Base-by-base conservation (phyloP, 148 eudicot species). In the Vaccinium myrtillus region DNA sequence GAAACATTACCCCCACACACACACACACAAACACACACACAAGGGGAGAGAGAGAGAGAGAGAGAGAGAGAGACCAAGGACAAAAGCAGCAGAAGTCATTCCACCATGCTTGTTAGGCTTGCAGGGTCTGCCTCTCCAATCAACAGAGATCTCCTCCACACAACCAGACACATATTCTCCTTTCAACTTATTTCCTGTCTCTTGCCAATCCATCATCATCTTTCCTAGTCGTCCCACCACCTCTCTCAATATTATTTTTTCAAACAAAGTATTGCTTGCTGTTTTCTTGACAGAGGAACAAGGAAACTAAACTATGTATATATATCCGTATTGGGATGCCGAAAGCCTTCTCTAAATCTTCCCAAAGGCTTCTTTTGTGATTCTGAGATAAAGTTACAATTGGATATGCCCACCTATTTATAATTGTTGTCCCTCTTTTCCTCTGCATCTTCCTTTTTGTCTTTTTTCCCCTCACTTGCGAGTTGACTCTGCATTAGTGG, bases 121-220 rank as follows among this genome's bases (percentile, higher is more conserved):
- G 88, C 89, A 89, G 23, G 88, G 87, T 78, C 89, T 86, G 61
- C 88, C 86, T 89, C 87, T 89, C 89, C 91, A 89, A 81, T 89
- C 91, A 46, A 87, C 85, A 39, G 81, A 74, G 46, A 23, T 79
- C 43, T 89, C 79, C 53, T 78, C 87, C 32, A 11, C 61, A 63
- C 50, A 56, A 77, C 25, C 81, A 53, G 65, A 23, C 79, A 27
- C 58, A 39, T 82, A 50, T 81, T 79, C 84, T 69, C 55, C 61
- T 43, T 69, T 43, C 12, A 67, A 81, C 32, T 48, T 77, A 49
- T 61, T 76, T 21, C 59, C 50, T 65, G 56, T 70, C 48, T 55
- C 86, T 81, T 80, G 80, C 19, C 65, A 59, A 78, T 86, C 83
- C 90, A 82, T 67, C 85, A 78, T 36, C 51, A 65, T 27, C 63